Conservation (phyloP, 148 eudicot species). For the Silene uniflora region DNA sequence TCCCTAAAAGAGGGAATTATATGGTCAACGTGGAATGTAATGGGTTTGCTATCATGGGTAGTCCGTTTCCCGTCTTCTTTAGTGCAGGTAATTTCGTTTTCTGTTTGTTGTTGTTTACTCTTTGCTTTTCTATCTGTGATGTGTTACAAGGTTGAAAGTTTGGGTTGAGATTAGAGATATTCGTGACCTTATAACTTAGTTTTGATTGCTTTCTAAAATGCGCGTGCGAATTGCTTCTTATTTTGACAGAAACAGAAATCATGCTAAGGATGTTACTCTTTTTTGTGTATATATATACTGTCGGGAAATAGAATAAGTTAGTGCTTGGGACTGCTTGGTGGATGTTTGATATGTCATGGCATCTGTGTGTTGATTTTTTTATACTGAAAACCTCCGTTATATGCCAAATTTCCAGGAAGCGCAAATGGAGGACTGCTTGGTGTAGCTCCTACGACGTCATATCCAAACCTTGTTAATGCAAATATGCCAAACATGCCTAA, state of each 20-base stretch:
- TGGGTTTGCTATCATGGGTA: slow-evolving; percentile 81
- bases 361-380: background rate
- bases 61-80: slow-evolving; percentile 95
- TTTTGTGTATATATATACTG: background rate
- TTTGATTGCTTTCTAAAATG: background rate
- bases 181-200: background rate
- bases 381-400: background rate
- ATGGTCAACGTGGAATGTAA: slow-evolving; percentile 91
- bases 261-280: background rate
- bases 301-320: background rate
- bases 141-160: background rate
- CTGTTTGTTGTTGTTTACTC: background rate
- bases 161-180: background rate
- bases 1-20: slow-evolving; percentile 88
- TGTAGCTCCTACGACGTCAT: slow-evolving; percentile 58
- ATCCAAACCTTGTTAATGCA: slow-evolving; percentile 76
- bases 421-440: slow-evolving; percentile 84
- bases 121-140: background rate
- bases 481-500: slow-evolving; percentile 99
- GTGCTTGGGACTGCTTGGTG: background rate
- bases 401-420: slow-evolving; percentile 43
- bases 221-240: background rate
- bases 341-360: background rate
- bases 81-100: slow-evolving; percentile 61
- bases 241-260: background rate